A percentile compares a stretch with the other conserved stretches of the same genome.
phyloP scores from a whole-genome alignment of 1,284 basidiomycete genomes.

The Cutaneotrichosporon cavernicola region DNA sequence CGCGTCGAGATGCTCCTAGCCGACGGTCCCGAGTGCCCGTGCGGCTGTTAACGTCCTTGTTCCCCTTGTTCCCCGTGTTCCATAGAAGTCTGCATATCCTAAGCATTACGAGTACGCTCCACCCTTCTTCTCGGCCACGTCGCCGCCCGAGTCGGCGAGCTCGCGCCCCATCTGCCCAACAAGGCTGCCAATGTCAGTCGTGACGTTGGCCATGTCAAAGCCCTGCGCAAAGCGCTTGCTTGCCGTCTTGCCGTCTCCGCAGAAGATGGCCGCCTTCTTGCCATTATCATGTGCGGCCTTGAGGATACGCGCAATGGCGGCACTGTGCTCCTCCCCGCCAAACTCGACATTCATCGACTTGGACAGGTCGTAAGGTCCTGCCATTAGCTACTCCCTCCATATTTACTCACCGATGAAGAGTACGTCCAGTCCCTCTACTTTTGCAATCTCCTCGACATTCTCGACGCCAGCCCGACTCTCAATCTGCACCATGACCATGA shows the following conservation, averaged over 20 bases:
- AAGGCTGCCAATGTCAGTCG: constrained; percentile 37
- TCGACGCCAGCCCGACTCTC: constrained; percentile 63
- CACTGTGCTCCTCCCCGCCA: constrained; percentile 53
- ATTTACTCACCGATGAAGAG: constrained; percentile 60
- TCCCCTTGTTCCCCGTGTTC: no score
- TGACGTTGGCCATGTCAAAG: constrained; percentile 55
- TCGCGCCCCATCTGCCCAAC: constrained; percentile 31
- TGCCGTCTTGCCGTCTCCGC: constrained; percentile 59
- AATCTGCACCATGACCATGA: constrained; percentile 66
- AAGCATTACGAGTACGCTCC: constrained; percentile 17
- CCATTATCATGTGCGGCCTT: constrained; percentile 59
- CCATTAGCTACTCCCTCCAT: constrained; percentile 8
- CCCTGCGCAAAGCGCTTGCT: constrained; percentile 59
- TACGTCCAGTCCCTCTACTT: constrained; percentile 63
- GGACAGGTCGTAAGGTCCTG: constrained; percentile 63
- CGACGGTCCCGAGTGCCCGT: constrained; percentile 41
- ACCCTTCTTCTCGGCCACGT: constrained; percentile 14
- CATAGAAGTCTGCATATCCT: not conserved
- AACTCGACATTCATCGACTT: constrained; percentile 35
- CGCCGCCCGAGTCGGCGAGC: constrained; percentile 24
- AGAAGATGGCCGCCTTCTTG: constrained; percentile 59
- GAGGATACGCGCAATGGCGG: constrained; percentile 62
- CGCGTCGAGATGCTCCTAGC: constrained; percentile 38
- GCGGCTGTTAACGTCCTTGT: constrained; percentile 28
- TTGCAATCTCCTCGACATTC: constrained; percentile 63